Evolutionary conservation across 331 rosid species (phyloP).

Genomic region (Acacia pycnantha): DNA sequence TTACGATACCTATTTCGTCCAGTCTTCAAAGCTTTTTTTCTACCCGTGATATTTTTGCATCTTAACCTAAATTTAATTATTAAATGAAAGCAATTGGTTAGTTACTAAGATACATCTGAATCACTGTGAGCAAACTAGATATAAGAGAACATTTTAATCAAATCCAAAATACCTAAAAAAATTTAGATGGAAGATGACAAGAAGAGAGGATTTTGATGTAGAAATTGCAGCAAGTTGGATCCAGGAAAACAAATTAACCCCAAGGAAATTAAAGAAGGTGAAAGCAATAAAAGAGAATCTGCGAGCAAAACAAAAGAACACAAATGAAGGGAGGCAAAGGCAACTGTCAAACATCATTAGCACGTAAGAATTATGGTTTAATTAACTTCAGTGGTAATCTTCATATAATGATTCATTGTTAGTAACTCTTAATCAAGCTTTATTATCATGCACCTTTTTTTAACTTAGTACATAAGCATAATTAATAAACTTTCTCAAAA

Average conservation of each 20-base stretch:
- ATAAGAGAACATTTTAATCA: not conserved
- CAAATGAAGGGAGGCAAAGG: not conserved
- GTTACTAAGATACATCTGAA: too few relatives aligned
- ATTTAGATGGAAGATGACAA: conserved; percentile 13
- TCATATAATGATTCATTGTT: conserved; percentile 40
- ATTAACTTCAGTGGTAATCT: conserved; percentile 45
- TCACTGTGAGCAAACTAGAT: too few relatives aligned
- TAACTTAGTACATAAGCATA: conserved; percentile 26
- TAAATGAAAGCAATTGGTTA: too few relatives aligned
- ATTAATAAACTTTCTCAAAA: conserved; percentile 36
- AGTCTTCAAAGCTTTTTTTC: too few relatives aligned
- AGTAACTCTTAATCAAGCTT: conserved; percentile 33
- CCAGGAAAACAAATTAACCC: conserved; percentile 18
- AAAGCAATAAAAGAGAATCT: not conserved
- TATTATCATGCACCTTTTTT: conserved; percentile 7
- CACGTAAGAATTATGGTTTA: conserved; percentile 35
- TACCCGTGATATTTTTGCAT: too few relatives aligned
- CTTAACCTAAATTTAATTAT: too few relatives aligned
- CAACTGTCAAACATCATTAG: conserved; percentile 43
- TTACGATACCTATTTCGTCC: too few relatives aligned
- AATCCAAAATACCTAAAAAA: not conserved
- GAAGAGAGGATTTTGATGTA: not conserved
- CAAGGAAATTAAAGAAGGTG: conserved; percentile 3
- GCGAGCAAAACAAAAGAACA: conserved; percentile 20
- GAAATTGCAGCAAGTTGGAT: not conserved